Conservation (phyloP, 1,139 yeast species). For the Saccharomyces hybrid region DNA sequence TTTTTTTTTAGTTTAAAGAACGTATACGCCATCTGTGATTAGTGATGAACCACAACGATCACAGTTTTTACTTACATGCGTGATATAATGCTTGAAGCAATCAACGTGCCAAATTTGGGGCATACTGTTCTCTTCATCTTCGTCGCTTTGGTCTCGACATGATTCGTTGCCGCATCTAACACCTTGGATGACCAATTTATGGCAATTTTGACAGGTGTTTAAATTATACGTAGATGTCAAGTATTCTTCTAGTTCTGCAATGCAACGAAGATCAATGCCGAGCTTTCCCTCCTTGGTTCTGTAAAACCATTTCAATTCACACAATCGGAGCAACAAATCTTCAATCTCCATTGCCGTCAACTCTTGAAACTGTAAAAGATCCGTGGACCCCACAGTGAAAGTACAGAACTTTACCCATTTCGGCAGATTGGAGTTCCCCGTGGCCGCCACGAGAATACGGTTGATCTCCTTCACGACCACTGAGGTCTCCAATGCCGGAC, state of each 20-base stretch:
- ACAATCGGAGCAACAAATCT: slow-evolving; percentile 14
- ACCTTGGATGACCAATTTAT: slow-evolving; percentile 22
- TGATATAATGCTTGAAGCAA: slow-evolving; percentile 26
- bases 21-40: slow-evolving; percentile 20
- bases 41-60: slow-evolving; percentile 16
- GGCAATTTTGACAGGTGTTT: slow-evolving; percentile 18
- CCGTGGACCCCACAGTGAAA: slow-evolving; percentile 19
- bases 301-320: slow-evolving; percentile 27
- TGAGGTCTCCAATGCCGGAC: background rate
- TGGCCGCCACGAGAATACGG: slow-evolving; percentile 8
- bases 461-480: slow-evolving; percentile 14
- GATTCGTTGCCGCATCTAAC: slow-evolving; percentile 16
- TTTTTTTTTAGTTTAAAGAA: slow-evolving; percentile 9
- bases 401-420: slow-evolving; percentile 12
- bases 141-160: slow-evolving; percentile 5
- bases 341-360: slow-evolving; percentile 21
- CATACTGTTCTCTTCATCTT: slow-evolving; percentile 3
- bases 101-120: slow-evolving; percentile 26
- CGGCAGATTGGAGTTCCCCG: slow-evolving; percentile 1
- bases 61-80: slow-evolving; percentile 23
- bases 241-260: slow-evolving; percentile 26
- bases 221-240: slow-evolving; percentile 14
- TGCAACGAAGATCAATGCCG: slow-evolving; percentile 23
- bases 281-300: slow-evolving; percentile 18
- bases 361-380: slow-evolving; percentile 14